Base-by-base conservation (phyloP, 257 asterid genomes). In the Solanum sitiens region DNA sequence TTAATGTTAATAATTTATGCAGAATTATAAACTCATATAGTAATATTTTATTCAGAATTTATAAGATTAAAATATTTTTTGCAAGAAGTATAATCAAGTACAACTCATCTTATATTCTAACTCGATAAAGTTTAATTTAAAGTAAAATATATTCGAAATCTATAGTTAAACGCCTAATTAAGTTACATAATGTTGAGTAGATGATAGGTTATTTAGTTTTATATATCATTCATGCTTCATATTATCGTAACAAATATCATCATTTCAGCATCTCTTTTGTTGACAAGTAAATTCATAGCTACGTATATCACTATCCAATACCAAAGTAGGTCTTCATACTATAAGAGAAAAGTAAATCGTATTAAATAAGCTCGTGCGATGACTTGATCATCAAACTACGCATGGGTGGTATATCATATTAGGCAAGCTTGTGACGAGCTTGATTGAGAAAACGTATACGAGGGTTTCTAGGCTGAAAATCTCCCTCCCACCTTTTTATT, bases 221-320 rank as follows among this genome's bases (percentile, higher is more conserved):
- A 14, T n/a, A 5, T 63, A 23, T 63, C n/a, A 63, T 2, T 63
- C 3, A 10, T 63, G 16, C 15, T n/a, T 63, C 16, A 2, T n/a
- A 63, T 63, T 4, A 11, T 11, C 4, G 2, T 63, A 63, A 4
- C 3, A 63, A 63, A 63, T n/a, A 4, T n/a, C 2, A 11, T 63
- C 5, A 4, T 63, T 63, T n/a, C 15, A 63, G 1, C 0, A 23
- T n/a, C 11, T 63, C 1, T 23, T 2, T 61, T n/a, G 1, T n/a
- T 63, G 1, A 23, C 3, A 63, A 4, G 7, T 23, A 10, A 23
- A 63, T 0, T 0, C 1, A 0, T 3, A 25, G 0, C 3, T 15
- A 63, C 2, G 37, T 35, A 35, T 35, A 0, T n/a, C 30, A 63
- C 71, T 63, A n/a, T 23, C 7, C 8, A n/a, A 63, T 63, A 10